These are phyloP conservation scores for Ampelocalamus luodianensis DNA, from an alignment of 176 grass and related monocot genomes.

Conservation along the genomic window DNA sequence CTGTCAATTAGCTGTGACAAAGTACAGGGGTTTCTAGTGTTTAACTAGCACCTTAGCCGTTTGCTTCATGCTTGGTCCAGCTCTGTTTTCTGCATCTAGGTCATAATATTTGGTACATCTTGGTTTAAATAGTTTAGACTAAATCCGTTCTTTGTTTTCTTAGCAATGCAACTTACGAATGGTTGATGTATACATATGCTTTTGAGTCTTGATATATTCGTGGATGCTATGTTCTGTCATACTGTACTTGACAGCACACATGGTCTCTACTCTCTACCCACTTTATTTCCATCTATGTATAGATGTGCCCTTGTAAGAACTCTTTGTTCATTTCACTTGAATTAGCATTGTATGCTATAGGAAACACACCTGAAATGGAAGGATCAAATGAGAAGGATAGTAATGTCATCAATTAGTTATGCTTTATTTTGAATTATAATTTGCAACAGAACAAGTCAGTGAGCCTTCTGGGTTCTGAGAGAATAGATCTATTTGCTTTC, in stretches of 20 bases:
- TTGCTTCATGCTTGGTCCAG: background rate
- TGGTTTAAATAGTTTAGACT: background rate
- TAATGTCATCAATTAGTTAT: background rate
- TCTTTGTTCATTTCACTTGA: constrained; percentile 18
- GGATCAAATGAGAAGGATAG: background rate
- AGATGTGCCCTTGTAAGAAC: background rate
- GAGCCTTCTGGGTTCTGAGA: background rate
- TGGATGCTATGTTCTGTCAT: background rate
- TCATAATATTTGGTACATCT: background rate
- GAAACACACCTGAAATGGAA: constrained; percentile 11
- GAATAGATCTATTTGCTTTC: background rate
- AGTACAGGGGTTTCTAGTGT: background rate
- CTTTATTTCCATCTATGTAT: background rate
- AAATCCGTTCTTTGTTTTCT: background rate
- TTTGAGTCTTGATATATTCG: constrained; percentile 9
- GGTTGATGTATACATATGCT: background rate
- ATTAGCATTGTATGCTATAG: constrained; percentile 7
- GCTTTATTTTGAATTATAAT: background rate
- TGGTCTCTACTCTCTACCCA: background rate
- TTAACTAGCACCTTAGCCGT: background rate
- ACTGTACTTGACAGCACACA: background rate
- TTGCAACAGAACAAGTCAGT: background rate
- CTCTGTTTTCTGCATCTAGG: background rate
- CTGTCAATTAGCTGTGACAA: background rate
- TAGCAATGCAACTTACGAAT: background rate